Conservation (phyloP, 2,329 filamentous ascomycete genomes). For the Parascedosporium putredinis region DNA sequence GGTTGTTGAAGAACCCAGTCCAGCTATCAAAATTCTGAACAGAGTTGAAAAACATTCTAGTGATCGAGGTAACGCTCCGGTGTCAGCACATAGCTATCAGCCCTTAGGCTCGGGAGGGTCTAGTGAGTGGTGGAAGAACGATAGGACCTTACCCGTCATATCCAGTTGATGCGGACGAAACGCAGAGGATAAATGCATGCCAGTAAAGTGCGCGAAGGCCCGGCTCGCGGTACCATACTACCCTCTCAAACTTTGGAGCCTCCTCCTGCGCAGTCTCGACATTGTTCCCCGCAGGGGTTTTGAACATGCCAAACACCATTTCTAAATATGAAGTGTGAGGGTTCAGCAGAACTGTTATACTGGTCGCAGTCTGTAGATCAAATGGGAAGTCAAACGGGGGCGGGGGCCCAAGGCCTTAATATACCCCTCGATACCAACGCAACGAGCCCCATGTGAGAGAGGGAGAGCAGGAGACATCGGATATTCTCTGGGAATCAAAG, state of each 20-base stretch:
- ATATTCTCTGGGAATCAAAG: too few relatives aligned
- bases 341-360: too few relatives aligned
- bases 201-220: slow-evolving; percentile 46
- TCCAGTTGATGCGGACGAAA: slow-evolving; percentile 51
- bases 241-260: slow-evolving; percentile 40
- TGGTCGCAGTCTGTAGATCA: too few relatives aligned
- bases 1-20: too few relatives aligned
- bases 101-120: slow-evolving; percentile 50
- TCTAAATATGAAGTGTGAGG: too few relatives aligned
- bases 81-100: too few relatives aligned
- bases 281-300: background rate
- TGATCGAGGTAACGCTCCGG: slow-evolving; percentile 36
- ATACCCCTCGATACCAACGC: too few relatives aligned
- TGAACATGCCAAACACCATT: background rate
- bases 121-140: slow-evolving; percentile 45
- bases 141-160: too few relatives aligned
- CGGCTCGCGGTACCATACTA: slow-evolving; percentile 46
- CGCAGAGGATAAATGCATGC: slow-evolving; percentile 41
- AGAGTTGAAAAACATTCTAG: slow-evolving; percentile 7
- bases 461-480: too few relatives aligned
- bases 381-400: too few relatives aligned
- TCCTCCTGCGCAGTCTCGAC: slow-evolving; percentile 15
- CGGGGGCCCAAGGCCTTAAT: too few relatives aligned
- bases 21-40: slow-evolving; percentile 31
- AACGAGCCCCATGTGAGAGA: too few relatives aligned